Base-by-base conservation (phyloP, 805 yeast species). In the Tanozyma kutaoensis region DNA sequence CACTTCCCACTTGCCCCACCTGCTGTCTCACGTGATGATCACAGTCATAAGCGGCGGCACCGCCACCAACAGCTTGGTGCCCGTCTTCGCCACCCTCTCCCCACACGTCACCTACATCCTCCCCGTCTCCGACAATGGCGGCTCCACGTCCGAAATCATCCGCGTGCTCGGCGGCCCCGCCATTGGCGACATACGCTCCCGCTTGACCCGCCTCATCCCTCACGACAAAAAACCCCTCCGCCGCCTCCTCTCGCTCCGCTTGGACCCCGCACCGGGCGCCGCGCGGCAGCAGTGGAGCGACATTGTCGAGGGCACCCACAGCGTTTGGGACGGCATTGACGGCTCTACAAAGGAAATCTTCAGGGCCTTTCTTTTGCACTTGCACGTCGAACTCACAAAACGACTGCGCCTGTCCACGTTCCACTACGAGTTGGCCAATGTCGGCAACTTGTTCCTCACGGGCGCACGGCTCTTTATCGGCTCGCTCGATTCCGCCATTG, bases 121-220 rank as follows among this genome's bases (percentile, higher is more conserved):
- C 20, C 97, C 97, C 0, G 70, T 86, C 11, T 72, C 81, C 25
- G 97, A 86, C 48, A 86, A 86, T 45, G 97, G 97, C 12, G 96
- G 96, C 0, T 85, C 95, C 2, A 82, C 95, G 0, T 76, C 93
- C 15, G 96, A 86, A 50, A 67, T 86, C 14, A 62, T 85, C 5
- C 54, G 95, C 10, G 81, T 84, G 2, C 60, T 86, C 12, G 95
- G 95, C 2, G 96, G 97, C 0, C 94, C 95, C 3, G 95, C 96
- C 0, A 82, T 86, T 28, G 97, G 97, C 2, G 97, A 86, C 45
- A 63, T 86, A 3, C 56, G 96, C 26, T 81, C 94, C 0, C 51
- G 97, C 30, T 62, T 85, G 16, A 79, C 84, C 0, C 53, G 86
- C 28, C 52, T 86, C 31, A 76, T 82, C 20, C 77, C 84, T 1